Evolutionary conservation across 306 rosid species (phyloP).

Genomic region (Citrullus colocynthis): DNA sequence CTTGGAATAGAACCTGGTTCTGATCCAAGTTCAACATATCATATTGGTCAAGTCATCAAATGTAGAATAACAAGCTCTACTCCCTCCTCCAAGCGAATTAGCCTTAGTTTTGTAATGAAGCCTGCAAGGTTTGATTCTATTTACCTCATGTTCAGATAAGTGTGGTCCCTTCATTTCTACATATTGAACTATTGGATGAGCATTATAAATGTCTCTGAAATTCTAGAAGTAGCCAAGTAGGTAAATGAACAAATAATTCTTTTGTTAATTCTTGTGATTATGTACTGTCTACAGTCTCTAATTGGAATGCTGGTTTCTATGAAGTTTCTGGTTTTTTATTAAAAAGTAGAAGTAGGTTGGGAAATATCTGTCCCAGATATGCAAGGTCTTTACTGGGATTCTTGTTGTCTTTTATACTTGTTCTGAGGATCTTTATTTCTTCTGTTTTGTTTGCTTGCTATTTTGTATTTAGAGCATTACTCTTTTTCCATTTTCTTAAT

Average conservation of each 20-base stretch:
- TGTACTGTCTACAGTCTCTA: background rate
- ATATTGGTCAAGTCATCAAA: constrained; percentile 87
- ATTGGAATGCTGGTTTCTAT: background rate
- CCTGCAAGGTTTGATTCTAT: constrained; percentile 53
- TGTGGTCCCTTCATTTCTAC: background rate
- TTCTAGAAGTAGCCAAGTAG: background rate
- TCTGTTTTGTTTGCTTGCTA: too few relatives aligned
- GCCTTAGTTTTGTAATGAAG: constrained; percentile 70
- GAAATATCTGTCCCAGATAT: too few relatives aligned
- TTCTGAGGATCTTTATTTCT: too few relatives aligned
- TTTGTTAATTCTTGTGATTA: background rate
- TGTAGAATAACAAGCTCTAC: constrained; percentile 53
- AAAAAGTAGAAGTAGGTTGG: background rate
- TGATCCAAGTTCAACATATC: constrained; percentile 56
- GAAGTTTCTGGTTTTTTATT: background rate
- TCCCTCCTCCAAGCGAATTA: constrained; percentile 69
- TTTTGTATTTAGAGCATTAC: too few relatives aligned
- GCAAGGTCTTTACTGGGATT: too few relatives aligned
- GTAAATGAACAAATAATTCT: background rate
- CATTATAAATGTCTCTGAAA: background rate
- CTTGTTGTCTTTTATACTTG: too few relatives aligned
- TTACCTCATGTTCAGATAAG: background rate
- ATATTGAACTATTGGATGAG: background rate
- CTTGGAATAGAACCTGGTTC: constrained; percentile 77
- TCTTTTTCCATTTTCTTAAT: too few relatives aligned